A percentile compares a stretch with the other conserved stretches of the same genome.
Conservation (phyloP, 257 asterid genomes). For the Dorcoceras hygrometricum region DNA sequence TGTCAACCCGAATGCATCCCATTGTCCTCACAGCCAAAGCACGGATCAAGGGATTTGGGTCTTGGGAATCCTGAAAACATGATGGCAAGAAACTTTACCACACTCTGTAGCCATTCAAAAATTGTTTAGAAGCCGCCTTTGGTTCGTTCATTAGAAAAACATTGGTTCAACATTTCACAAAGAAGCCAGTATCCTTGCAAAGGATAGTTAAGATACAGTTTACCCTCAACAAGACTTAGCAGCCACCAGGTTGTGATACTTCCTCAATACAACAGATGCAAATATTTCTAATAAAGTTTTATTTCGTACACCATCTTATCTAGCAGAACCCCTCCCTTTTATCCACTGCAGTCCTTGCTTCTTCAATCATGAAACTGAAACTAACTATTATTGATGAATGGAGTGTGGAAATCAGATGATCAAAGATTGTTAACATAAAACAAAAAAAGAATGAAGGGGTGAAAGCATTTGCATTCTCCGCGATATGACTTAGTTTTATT, state of each 20-base stretch:
- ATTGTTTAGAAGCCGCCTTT: conserved; percentile 17
- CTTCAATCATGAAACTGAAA: conserved; percentile 13
- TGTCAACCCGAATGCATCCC: conserved; percentile 99
- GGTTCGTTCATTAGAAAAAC: conserved; percentile 18
- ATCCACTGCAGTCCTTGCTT: background rate
- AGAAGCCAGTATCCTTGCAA: conserved; percentile 3
- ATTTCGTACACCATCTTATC: background rate
- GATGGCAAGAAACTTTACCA: conserved; percentile 17
- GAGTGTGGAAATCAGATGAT: conserved; percentile 14
- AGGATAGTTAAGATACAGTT: conserved; percentile 8
- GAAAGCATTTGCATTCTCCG: background rate
- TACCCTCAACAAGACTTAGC: conserved; percentile 2
- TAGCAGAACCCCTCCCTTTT: conserved; percentile 9
- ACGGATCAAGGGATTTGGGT: conserved; percentile 98
- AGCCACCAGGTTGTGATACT: background rate
- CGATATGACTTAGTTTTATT: background rate
- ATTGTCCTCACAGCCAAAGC: conserved; percentile 98
- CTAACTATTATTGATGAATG: conserved; percentile 14
- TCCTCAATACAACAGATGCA: background rate
- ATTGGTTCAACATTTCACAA: background rate
- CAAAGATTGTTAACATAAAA: conserved; percentile 20
- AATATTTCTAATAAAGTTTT: background rate
- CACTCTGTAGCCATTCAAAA: conserved; percentile 13
- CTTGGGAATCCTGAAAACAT: conserved; percentile 85
- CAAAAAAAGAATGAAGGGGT: background rate